These are phyloP conservation scores for Coniochaeta ligniaria DNA, from an alignment of 2,329 filamentous ascomycete genomes.

Conservation along the genomic window DNA sequence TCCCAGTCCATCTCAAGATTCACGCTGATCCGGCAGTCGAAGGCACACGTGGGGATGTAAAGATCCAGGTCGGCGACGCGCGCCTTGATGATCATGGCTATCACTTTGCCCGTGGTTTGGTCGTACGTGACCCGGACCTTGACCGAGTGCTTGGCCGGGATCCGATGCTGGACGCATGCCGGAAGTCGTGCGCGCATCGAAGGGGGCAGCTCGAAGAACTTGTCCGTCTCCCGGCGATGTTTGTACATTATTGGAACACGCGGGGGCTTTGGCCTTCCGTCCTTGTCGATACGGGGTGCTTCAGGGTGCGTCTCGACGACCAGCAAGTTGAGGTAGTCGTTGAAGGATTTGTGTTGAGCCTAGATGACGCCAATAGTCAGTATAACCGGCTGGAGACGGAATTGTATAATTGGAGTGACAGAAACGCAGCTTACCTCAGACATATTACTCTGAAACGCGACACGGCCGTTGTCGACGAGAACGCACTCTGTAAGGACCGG, in stretches of 20 bases:
- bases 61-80: slow-evolving; percentile 86
- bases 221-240: slow-evolving; percentile 76
- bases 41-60: slow-evolving; percentile 65
- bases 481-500: slow-evolving; percentile 66
- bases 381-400: background rate
- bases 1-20: slow-evolving; percentile 90
- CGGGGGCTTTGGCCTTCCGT: slow-evolving; percentile 11
- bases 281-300: slow-evolving; percentile 32
- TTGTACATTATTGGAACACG: slow-evolving; percentile 69
- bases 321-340: slow-evolving; percentile 72
- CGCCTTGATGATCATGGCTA: slow-evolving; percentile 85
- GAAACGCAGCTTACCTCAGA: slow-evolving; percentile 56
- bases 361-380: slow-evolving; percentile 23
- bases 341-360: slow-evolving; percentile 76
- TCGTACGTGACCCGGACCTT: slow-evolving; percentile 72
- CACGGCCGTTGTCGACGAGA: slow-evolving; percentile 50
- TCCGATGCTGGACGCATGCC: slow-evolving; percentile 52
- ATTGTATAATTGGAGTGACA: background rate
- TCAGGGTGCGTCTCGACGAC: slow-evolving; percentile 52
- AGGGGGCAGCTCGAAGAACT: slow-evolving; percentile 69
- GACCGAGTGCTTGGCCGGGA: slow-evolving; percentile 47
- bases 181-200: slow-evolving; percentile 54
- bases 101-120: slow-evolving; percentile 59
- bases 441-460: slow-evolving; percentile 83
- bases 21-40: slow-evolving; percentile 90